Base-by-base conservation (phyloP, 345 rosid species). In the Heritiera fomes region DNA sequence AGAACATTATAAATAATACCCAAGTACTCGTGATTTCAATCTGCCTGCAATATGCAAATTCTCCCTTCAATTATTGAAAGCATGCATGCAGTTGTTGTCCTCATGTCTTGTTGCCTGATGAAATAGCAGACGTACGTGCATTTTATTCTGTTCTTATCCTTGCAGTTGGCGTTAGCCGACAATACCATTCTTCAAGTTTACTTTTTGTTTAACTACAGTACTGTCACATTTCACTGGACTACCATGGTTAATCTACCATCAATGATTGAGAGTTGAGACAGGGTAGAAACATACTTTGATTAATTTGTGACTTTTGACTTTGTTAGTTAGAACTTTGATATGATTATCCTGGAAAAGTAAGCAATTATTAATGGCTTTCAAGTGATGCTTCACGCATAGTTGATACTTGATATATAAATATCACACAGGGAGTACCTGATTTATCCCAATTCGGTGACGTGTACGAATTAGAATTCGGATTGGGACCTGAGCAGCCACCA, bases 361-460 rank as follows among this genome's bases (percentile, higher is more conserved):
- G 50, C 50, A 66, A 53, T 43, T 15, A 65, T 65, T 23, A 65
- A 38, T 70, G 47, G 47, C 2, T 45, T 20, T n/a, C 30, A 30
- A 62, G 13, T 14, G 9, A 64, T 45, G 67, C 50, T n/a, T 56
- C 28, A 56, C 7, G 7, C 2, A 55, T 55, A 9, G 6, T 3
- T 60, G n/a, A 55, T 55, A 9, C 2, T 1, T 60, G n/a, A 23
- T 23, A 20, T 55, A 7, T 17, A 2, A 23, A 58, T 75, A 52
- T 64, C 30, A 58, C 47, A 80, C 88, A 95, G 99, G 99, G 97
- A 66, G 80, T 80, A 11, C 99, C 99, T 30, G 94, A 95, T 50
- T 84, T 93, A 47, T 91, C 98, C 7, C 86, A 72, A 77, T 87
- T 82, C 53, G 98, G 98, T 11, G 92, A 94, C 28, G 93, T 91